Evolutionary conservation across 2,329 filamentous ascomycete genomes (phyloP).

Genomic region (Sclerotiophoma versabilis): DNA sequence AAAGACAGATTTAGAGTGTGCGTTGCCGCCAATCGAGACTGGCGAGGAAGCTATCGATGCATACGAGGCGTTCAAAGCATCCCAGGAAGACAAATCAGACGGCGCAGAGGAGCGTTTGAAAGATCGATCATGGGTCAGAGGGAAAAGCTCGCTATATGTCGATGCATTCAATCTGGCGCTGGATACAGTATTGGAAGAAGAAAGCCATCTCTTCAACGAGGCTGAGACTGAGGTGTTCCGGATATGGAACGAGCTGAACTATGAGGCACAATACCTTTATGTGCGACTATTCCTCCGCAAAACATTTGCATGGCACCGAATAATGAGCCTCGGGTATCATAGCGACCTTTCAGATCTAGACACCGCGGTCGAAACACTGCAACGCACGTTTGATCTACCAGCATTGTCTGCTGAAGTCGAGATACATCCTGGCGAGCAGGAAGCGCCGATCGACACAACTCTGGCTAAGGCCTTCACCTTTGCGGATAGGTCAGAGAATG

Average conservation of each 20-base stretch:
- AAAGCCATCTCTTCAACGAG: slow-evolving; percentile 84
- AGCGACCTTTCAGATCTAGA: slow-evolving; percentile 80
- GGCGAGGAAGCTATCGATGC: slow-evolving; percentile 77
- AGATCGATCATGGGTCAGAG: slow-evolving; percentile 71
- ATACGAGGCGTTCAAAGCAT: slow-evolving; percentile 75
- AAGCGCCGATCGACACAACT: slow-evolving; percentile 55
- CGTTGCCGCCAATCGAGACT: slow-evolving; percentile 69
- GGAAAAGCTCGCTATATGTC: slow-evolving; percentile 90
- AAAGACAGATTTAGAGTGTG: slow-evolving; percentile 73
- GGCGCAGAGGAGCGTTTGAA: slow-evolving; percentile 60
- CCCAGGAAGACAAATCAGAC: slow-evolving; percentile 53
- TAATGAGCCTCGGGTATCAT: slow-evolving; percentile 78
- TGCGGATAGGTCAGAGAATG: slow-evolving; percentile 76
- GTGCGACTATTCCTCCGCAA: slow-evolving; percentile 93
- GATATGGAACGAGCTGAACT: slow-evolving; percentile 75
- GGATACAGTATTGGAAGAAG: slow-evolving; percentile 87
- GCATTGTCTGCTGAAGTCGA: slow-evolving; percentile 44
- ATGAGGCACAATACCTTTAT: slow-evolving; percentile 93
- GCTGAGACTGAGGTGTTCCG: slow-evolving; percentile 79
- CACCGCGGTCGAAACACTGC: slow-evolving; percentile 69
- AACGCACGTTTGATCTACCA: slow-evolving; percentile 65
- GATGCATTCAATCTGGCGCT: slow-evolving; percentile 96
- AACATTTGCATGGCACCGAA: slow-evolving; percentile 87
- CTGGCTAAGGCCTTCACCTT: slow-evolving; percentile 73
- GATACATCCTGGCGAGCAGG: slow-evolving; percentile 57